Evolutionary conservation across 2,329 filamentous ascomycete species (phyloP).

Genomic region (Colletotrichum sp.): DNA sequence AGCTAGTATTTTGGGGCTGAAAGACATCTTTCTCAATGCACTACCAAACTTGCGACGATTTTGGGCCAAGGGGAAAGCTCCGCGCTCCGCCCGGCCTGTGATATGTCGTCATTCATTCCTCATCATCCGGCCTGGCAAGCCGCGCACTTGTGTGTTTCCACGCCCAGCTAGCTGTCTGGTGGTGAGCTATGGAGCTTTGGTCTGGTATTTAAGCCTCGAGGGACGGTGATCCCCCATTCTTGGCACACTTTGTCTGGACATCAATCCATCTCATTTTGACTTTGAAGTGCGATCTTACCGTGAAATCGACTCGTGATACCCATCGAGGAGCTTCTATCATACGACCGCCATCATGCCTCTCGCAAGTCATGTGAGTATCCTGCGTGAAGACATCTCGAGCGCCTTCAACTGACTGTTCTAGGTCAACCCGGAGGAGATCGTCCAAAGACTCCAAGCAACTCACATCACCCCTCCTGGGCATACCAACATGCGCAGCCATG

Average conservation of each 20-base stretch:
- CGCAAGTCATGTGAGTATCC: constrained; percentile 12
- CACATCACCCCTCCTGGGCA: constrained; percentile 38
- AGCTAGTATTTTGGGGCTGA: background rate
- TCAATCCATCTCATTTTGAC: background rate
- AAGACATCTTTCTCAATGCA: background rate
- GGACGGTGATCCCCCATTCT: background rate
- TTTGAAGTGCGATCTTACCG: background rate
- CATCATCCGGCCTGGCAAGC: background rate
- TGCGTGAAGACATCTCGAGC: background rate
- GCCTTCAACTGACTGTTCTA: background rate
- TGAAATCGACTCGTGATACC: background rate
- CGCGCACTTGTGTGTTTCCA: background rate
- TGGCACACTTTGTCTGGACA: background rate
- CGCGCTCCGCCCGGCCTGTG: background rate
- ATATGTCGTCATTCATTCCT: constrained; percentile 19
- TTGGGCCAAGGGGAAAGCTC: background rate
- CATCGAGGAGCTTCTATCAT: background rate
- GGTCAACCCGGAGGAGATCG: constrained; percentile 60
- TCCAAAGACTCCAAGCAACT: constrained; percentile 53
- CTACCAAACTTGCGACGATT: background rate
- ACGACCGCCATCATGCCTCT: constrained; percentile 15
- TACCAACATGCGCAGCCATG: constrained; percentile 38
- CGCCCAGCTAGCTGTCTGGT: background rate
- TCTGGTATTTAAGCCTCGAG: constrained; percentile 10
- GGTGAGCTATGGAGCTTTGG: background rate